Base-by-base conservation (phyloP, 805 yeast genomes). In the Wickerhamomyces alni region DNA sequence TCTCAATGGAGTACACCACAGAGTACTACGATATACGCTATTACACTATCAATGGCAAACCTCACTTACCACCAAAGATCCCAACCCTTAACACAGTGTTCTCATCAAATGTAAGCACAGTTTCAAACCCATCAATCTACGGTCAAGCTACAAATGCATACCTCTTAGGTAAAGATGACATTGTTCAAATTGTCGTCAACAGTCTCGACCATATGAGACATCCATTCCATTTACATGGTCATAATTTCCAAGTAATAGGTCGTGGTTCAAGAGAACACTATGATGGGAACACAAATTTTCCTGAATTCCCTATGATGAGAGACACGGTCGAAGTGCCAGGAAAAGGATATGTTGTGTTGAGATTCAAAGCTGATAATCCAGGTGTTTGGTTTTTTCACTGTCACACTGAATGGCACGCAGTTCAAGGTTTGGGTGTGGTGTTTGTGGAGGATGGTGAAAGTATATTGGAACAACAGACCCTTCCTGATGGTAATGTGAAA, bases 361-460 rank as follows among this genome's bases (percentile, higher is more conserved):
- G 93, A 40, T 80, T 82, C 54, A 67, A 65, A 40, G 82, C 88
- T 17, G 76, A 80, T 48, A 83, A 82, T 49, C 89, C 93, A 4
- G 94, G 94, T 27, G 74, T 83, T 16, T 84, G 93, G 93, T 75
- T 81, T 36, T 79, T 84, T 73, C 94, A 84, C 56, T 84, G 94
- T 60, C 88, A 81, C 54, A 71, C 80, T 25, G 91, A 84, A 52
- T 84, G 88, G 82, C 94, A 84, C 60, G 74, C 84, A 49, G 82
- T 77, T 45, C 91, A 83, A 62, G 94, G 94, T 12, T 68, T 84
- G 40, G 89, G 89, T 10, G 65, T 82, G 30, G 74, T 77, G 1
- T 72, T 84, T 30, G 66, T 84, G 26, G 94, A 84, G 55, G 80
- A 83, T 11, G 89, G 93, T n/a, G 56, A 64, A 36, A 65, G 62